These are phyloP conservation scores for Zoysia matrella DNA, from an alignment of 202 grass and related monocot genomes.

Conservation along the genomic window DNA sequence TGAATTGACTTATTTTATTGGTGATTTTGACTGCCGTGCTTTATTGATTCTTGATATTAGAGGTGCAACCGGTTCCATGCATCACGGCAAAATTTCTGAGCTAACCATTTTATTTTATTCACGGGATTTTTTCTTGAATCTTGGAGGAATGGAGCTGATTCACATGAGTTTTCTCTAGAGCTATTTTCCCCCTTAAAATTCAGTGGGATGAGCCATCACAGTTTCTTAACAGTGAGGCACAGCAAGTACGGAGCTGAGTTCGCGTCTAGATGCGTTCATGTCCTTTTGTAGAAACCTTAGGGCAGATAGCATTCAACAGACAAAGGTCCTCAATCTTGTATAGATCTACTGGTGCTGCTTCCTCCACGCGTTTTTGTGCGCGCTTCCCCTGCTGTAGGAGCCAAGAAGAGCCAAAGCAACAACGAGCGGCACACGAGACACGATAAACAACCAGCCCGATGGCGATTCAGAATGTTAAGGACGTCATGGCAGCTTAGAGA, in stretches of 20 bases:
- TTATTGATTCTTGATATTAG: neutral
- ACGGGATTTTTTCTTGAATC: neutral
- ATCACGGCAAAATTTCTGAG: neutral
- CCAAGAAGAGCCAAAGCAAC: neutral
- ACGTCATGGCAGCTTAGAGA: neutral
- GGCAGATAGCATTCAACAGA: neutral
- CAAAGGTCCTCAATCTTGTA: neutral
- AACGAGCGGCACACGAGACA: neutral
- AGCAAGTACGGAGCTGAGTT: too few relatives aligned
- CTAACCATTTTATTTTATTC: too few relatives aligned
- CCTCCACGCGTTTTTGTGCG: neutral
- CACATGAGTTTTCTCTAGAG: neutral
- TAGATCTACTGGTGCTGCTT: neutral
- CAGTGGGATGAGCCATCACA: too few relatives aligned
- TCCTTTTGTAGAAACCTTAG: constrained; percentile 4
- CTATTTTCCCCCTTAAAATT: too few relatives aligned
- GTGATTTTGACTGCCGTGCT: neutral
- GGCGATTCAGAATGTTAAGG: neutral
- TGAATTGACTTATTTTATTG: neutral
- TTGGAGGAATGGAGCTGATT: neutral
- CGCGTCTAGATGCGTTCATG: neutral
- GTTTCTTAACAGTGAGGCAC: too few relatives aligned
- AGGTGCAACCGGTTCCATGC: neutral
- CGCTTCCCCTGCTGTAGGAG: neutral
- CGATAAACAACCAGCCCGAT: neutral